These are phyloP conservation scores for Mycena indigotica DNA, from an alignment of 768 basidiomycete genomes.

Conservation along the genomic window DNA sequence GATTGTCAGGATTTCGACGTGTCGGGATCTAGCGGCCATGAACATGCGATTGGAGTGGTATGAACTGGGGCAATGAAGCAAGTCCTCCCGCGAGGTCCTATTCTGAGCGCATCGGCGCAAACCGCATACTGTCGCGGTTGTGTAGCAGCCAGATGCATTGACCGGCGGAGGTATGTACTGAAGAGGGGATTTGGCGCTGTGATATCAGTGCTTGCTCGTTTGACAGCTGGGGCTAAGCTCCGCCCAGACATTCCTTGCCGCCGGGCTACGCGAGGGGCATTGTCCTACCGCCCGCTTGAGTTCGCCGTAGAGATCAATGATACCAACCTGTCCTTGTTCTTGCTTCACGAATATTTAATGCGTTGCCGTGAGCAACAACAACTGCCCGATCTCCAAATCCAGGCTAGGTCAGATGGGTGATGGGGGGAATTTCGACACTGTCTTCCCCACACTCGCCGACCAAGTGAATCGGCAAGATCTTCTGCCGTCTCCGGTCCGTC, in stretches of 20 bases:
- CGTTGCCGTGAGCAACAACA: not conserved
- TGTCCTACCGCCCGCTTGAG: not conserved
- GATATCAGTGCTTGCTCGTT: no score
- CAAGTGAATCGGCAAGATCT: not conserved
- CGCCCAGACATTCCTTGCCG: not conserved
- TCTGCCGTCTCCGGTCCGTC: not conserved
- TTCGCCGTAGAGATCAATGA: not conserved
- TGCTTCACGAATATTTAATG: not conserved
- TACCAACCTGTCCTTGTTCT: not conserved
- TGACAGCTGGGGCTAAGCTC: not conserved
- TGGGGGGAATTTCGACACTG: not conserved
- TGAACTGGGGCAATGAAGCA: not conserved
- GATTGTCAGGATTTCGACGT: not conserved
- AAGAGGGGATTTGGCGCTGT: no score
- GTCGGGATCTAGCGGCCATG: not conserved
- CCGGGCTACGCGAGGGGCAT: not conserved
- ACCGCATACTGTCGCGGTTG: no score
- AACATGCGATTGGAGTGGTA: not conserved
- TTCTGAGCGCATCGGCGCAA: no score
- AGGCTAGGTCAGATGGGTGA: slow-evolving; percentile 2
- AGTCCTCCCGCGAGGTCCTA: no score
- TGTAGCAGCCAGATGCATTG: no score
- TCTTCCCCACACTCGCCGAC: not conserved
- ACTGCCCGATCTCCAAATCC: not conserved
- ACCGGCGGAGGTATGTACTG: no score